Evolutionary conservation across 352 stramenopile species (phyloP), one percentile per base, ranked within the genome.

Genomic region (Globisporangium polare): DNA sequence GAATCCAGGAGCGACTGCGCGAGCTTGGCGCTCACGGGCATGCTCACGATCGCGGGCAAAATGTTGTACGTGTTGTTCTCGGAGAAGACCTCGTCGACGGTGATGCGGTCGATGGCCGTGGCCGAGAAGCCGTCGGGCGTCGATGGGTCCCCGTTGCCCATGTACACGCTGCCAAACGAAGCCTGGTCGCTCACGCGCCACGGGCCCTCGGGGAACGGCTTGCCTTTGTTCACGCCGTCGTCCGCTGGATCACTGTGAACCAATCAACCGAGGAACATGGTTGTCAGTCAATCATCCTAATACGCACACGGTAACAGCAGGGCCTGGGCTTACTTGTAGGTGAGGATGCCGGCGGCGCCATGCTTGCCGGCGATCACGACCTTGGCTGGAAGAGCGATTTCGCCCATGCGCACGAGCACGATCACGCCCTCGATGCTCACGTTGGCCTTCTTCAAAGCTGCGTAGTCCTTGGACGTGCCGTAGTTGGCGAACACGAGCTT

Each of bases 11-110:
- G 59, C 12, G 77, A 59, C 43, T 74, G 61, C n/a, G 80, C 83
- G 26, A 92, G 68, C 7, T 66, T 63, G 18, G 78, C 79, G 45
- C 82, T 92, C 27, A 93, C 75, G 1, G 83, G 82, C 72, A 93
- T 85, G 56, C 77, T 91, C 33, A 84, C 66, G 68, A 94, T 73
- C 12, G 68, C 62, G n/a, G 85, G 80, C 15, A 94, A 62, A 58
- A 91, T 74, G 69, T 90, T 90, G 71, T 88, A 90, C 20, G 83
- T 92, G 76, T 94, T 94, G 72, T 88, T 83, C 24, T 60, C 61
- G 12, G 81, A 92, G 60, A 90, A 94, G 27, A 94, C 71, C 33
- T 92, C 77, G 31, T 94, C 83, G 5, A 88, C 74, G 1, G 80
- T 79, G 63, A 92, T 79, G 39, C 86, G 83, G 53, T 93, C 84